These are phyloP conservation scores for Schwanniomyces pseudopolymorphus DNA, from an alignment of 805 yeast species.

Conservation along the genomic window DNA sequence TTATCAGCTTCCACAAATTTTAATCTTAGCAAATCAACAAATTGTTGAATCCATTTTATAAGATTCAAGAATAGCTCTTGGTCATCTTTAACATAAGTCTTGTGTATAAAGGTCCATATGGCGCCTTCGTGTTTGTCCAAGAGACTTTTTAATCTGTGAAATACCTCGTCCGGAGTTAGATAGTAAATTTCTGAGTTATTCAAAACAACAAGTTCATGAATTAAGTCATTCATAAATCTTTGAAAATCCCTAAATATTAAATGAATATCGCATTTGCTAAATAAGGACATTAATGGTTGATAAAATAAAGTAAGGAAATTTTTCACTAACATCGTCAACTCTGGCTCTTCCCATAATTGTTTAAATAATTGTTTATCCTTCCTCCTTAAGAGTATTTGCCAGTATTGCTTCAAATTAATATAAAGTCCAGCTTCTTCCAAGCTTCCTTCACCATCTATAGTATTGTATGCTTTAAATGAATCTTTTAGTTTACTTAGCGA, in stretches of 20 bases:
- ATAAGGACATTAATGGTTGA: constrained; percentile 39
- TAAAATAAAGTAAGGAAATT: constrained; percentile 56
- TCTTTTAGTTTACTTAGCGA: constrained; percentile 6
- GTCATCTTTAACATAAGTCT: constrained; percentile 76
- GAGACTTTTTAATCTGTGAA: constrained; percentile 61
- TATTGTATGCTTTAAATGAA: constrained; percentile 20
- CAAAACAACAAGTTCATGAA: constrained; percentile 61
- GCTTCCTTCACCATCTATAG: constrained; percentile 6
- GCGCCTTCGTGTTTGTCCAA: constrained; percentile 71
- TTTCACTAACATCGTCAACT: constrained; percentile 70
- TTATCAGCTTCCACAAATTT: constrained; percentile 48
- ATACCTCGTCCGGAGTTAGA: constrained; percentile 55
- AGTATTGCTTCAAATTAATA: constrained; percentile 57
- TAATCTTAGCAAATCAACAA: constrained; percentile 60
- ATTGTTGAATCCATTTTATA: constrained; percentile 69
- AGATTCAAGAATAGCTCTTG: constrained; percentile 69
- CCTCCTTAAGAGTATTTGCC: constrained; percentile 62
- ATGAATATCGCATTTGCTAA: constrained; percentile 38
- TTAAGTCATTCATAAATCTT: constrained; percentile 48
- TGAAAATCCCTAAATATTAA: constrained; percentile 38
- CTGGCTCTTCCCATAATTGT: constrained; percentile 83
- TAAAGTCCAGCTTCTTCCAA: constrained; percentile 36
- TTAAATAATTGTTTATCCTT: constrained; percentile 75
- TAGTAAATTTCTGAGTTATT: constrained; percentile 56
- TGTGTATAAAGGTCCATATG: constrained; percentile 74